Evolutionary conservation across 805 yeast genomes (phyloP).

Genomic region (Kodamaea fukazawae): DNA sequence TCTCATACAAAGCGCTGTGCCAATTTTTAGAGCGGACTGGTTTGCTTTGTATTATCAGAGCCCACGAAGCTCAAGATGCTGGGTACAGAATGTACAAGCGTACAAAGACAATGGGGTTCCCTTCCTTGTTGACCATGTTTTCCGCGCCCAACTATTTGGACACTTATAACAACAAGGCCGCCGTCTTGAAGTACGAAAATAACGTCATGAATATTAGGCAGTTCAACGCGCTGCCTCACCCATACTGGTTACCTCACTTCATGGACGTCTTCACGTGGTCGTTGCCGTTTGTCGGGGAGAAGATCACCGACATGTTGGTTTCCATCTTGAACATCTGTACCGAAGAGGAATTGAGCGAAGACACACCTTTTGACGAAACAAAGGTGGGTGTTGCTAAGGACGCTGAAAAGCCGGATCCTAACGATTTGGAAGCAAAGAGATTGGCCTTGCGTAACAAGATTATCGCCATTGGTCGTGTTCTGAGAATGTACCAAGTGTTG

Average conservation of each 20-base stretch:
- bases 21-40: slow-evolving; percentile 75
- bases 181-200: slow-evolving; percentile 85
- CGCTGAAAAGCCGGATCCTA: slow-evolving; percentile 10
- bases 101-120: slow-evolving; percentile 82
- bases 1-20: slow-evolving; percentile 78
- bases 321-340: slow-evolving; percentile 90
- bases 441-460: slow-evolving; percentile 79
- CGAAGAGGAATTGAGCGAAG: slow-evolving; percentile 87
- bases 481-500: slow-evolving; percentile 85
- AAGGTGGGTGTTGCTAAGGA: slow-evolving; percentile 14
- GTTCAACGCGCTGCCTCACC: slow-evolving; percentile 90
- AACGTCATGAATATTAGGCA: slow-evolving; percentile 94
- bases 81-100: slow-evolving; percentile 94
- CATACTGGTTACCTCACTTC: slow-evolving; percentile 94
- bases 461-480: slow-evolving; percentile 92
- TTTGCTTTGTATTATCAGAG: slow-evolving; percentile 81
- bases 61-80: slow-evolving; percentile 97
- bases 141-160: slow-evolving; percentile 96
- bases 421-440: slow-evolving; percentile 34
- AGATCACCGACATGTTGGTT: slow-evolving; percentile 89
- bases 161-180: slow-evolving; percentile 91
- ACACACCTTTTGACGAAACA: slow-evolving; percentile 46
- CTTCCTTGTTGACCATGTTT: slow-evolving; percentile 84
- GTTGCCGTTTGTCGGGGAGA: slow-evolving; percentile 94
- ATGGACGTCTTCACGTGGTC: slow-evolving; percentile 99